These are phyloP conservation scores for Claviceps maximensis DNA, from an alignment of 2,329 filamentous ascomycete genomes.

Conservation along the genomic window DNA sequence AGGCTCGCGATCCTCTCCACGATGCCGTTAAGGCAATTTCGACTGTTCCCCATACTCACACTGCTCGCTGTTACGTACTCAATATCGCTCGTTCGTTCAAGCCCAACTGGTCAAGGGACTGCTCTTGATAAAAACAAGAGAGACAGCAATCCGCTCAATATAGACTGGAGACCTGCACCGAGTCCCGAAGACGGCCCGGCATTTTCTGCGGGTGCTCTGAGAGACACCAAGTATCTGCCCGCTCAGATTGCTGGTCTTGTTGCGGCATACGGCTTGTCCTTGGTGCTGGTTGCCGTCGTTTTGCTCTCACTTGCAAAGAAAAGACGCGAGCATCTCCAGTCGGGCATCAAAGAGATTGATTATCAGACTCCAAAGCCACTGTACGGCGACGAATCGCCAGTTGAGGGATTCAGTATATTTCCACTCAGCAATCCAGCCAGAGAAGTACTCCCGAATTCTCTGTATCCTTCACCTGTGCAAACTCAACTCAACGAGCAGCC, in stretches of 20 bases:
- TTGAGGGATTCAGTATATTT: not conserved
- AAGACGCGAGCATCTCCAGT: slow-evolving; percentile 37
- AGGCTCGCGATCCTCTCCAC: slow-evolving; percentile 19
- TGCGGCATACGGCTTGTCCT: slow-evolving; percentile 66
- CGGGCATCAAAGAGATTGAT: slow-evolving; percentile 39
- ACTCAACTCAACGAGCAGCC: slow-evolving; percentile 15
- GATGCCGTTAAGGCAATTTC: slow-evolving; percentile 26
- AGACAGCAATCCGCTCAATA: slow-evolving; percentile 26
- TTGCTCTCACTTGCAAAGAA: slow-evolving; percentile 47
- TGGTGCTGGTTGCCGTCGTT: slow-evolving; percentile 58
- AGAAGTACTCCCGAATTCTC: slow-evolving; percentile 30
- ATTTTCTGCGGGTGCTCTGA: slow-evolving; percentile 42
- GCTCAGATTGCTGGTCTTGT: slow-evolving; percentile 74
- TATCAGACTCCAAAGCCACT: slow-evolving; percentile 19
- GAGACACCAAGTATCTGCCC: slow-evolving; percentile 55
- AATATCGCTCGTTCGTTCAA: slow-evolving; percentile 16
- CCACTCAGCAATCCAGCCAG: not conserved
- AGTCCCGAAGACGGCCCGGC: slow-evolving; percentile 47
- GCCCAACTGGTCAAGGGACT: slow-evolving; percentile 3
- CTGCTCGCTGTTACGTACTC: slow-evolving; percentile 16
- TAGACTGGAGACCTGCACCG: slow-evolving; percentile 34
- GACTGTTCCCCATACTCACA: slow-evolving; percentile 11
- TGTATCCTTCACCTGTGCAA: slow-evolving; percentile 33
- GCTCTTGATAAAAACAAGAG: slow-evolving; percentile 9
- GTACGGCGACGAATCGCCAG: slow-evolving; percentile 12